These are phyloP conservation scores for Tylopilus orsonianus DNA, from an alignment of 1,284 basidiomycete genomes.

Conservation along the genomic window DNA sequence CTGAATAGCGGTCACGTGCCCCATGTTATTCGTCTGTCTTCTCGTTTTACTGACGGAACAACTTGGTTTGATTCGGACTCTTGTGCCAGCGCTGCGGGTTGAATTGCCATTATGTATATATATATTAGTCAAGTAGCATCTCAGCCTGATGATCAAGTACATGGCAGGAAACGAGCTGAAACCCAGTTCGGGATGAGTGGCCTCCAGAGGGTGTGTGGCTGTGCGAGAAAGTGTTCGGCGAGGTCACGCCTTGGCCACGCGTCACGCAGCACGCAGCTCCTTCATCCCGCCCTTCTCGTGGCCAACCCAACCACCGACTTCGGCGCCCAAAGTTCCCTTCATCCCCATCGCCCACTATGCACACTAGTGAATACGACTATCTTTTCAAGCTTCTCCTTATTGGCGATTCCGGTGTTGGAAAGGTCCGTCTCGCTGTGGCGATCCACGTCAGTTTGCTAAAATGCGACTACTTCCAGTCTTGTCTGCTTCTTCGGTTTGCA, in stretches of 20 bases:
- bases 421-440: slow-evolving; percentile 51
- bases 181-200: slow-evolving; percentile 7
- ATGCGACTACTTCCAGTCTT: slow-evolving; percentile 64
- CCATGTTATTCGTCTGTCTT: background rate
- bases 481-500: slow-evolving; percentile 96
- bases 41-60: too few species aligned
- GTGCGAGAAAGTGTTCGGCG: slow-evolving; percentile 26
- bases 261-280: slow-evolving; percentile 41
- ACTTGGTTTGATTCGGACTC: too few species aligned
- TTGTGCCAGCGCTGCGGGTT: too few species aligned
- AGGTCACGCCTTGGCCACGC: slow-evolving; percentile 35
- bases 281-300: slow-evolving; percentile 30
- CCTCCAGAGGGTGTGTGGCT: slow-evolving; percentile 19
- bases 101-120: too few species aligned
- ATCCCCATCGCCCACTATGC: slow-evolving; percentile 51
- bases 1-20: slow-evolving; percentile 22
- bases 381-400: slow-evolving; percentile 96
- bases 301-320: slow-evolving; percentile 22
- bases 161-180: background rate
- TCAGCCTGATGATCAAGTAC: too few species aligned
- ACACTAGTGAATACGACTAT: slow-evolving; percentile 94
- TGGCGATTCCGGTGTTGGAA: slow-evolving; percentile 95
- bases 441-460: slow-evolving; percentile 16
- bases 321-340: slow-evolving; percentile 21
- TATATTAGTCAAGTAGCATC: too few species aligned